A percentile compares a stretch with the other conserved stretches of the same genome.
Conservation (phyloP, 257 asterid genomes). For the Cordia subcordata region DNA sequence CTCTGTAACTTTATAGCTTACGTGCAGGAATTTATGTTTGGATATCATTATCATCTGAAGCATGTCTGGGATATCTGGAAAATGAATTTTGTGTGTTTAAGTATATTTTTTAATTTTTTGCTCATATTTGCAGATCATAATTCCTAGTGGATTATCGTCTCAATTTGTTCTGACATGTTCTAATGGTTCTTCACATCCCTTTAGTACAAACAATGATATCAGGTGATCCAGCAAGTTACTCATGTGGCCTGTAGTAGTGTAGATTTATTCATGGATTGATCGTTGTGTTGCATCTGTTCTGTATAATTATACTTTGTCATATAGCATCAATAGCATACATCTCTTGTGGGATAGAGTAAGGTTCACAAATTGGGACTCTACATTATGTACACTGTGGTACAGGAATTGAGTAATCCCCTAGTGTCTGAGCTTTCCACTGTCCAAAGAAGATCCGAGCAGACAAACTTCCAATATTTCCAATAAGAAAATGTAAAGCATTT, state of each 20-base stretch:
- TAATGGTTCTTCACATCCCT: constrained; percentile 76
- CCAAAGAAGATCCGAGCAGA: too few relatives aligned
- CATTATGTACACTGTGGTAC: too few relatives aligned
- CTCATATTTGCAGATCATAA: constrained; percentile 63
- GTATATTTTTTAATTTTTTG: background rate
- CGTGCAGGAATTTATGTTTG: background rate
- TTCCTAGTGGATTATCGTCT: constrained; percentile 75
- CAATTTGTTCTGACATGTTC: constrained; percentile 83
- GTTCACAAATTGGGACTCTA: too few relatives aligned
- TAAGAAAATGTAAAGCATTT: too few relatives aligned
- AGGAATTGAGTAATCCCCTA: too few relatives aligned
- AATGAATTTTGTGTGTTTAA: background rate
- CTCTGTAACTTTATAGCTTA: background rate
- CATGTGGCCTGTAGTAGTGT: constrained; percentile 9
- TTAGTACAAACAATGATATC: constrained; percentile 71
- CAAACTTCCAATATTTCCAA: too few relatives aligned
- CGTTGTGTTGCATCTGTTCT: background rate
- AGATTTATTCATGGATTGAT: background rate
- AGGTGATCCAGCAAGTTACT: constrained; percentile 39
- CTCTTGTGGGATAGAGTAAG: too few relatives aligned
- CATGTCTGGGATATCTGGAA: background rate
- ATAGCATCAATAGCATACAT: too few relatives aligned
- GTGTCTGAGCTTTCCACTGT: too few relatives aligned
- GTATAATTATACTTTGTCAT: background rate
- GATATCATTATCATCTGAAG: background rate